Evolutionary conservation across 768 basidiomycete genomes (phyloP).

Genomic region (Boletus subcaerulescens): DNA sequence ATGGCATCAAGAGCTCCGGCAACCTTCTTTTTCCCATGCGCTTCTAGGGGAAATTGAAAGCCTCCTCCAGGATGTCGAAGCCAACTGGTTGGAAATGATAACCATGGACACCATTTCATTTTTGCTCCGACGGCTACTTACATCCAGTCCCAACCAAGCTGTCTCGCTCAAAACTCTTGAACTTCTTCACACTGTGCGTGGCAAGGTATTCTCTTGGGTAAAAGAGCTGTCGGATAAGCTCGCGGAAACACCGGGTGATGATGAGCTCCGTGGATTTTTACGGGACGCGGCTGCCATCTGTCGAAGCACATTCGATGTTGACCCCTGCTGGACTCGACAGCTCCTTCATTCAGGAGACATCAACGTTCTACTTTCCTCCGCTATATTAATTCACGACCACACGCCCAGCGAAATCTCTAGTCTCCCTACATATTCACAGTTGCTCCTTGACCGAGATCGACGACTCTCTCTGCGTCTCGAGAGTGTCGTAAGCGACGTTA

Average conservation of each 20-base stretch:
- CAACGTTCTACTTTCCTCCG: slow-evolving; percentile 20
- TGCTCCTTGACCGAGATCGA: slow-evolving; percentile 31
- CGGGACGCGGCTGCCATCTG: slow-evolving; percentile 40
- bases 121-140: slow-evolving; percentile 37
- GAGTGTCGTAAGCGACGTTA: not conserved
- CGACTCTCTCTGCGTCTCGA: slow-evolving; percentile 29
- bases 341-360: slow-evolving; percentile 28
- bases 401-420: slow-evolving; percentile 9
- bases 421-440: slow-evolving; percentile 5
- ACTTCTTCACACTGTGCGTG: slow-evolving; percentile 34
- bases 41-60: slow-evolving; percentile 37
- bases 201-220: slow-evolving; percentile 37
- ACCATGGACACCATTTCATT: slow-evolving; percentile 34
- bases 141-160: slow-evolving; percentile 12
- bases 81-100: slow-evolving; percentile 40
- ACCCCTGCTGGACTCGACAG: not conserved
- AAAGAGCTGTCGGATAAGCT: slow-evolving; percentile 29
- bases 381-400: slow-evolving; percentile 28
- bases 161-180: slow-evolving; percentile 17
- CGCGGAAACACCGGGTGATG: slow-evolving; percentile 7
- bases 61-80: slow-evolving; percentile 34
- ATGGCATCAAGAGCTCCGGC: slow-evolving; percentile 42
- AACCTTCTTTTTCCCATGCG: slow-evolving; percentile 32
- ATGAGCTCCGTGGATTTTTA: slow-evolving; percentile 22
- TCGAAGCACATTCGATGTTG: slow-evolving; percentile 33